phyloP scores from a whole-genome alignment of 2,329 filamentous ascomycete species.

The Exophiala dermatitidis region DNA sequence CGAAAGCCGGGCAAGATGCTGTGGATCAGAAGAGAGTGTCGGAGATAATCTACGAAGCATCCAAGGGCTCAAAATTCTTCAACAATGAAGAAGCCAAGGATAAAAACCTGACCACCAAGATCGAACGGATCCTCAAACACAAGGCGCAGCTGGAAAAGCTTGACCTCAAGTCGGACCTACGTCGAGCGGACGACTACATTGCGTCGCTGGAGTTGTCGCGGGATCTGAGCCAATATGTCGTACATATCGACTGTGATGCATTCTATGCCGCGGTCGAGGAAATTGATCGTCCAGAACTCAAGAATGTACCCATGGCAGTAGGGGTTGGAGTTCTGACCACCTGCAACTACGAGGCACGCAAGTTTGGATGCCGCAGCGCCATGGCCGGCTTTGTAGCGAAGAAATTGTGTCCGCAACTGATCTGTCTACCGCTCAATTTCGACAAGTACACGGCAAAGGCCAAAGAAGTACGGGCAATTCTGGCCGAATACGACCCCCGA shows the following conservation, averaged over 20 bases:
- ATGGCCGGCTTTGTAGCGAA: conserved; percentile 96
- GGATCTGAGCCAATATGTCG: conserved; percentile 75
- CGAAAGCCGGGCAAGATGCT: conserved; percentile 84
- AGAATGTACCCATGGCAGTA: conserved; percentile 82
- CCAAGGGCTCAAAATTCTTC: conserved; percentile 94
- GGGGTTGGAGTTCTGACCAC: conserved; percentile 65
- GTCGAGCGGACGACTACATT: conserved; percentile 73
- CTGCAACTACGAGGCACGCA: conserved; percentile 82
- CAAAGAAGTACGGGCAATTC: conserved; percentile 71
- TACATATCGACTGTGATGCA: conserved; percentile 94
- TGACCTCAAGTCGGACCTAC: conserved; percentile 65
- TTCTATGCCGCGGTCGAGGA: conserved; percentile 95
- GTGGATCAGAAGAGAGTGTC: conserved; percentile 95
- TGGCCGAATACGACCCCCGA: conserved; percentile 78
- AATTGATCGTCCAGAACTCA: conserved; percentile 74
- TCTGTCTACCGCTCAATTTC: conserved; percentile 78
- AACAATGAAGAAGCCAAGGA: conserved; percentile 80
- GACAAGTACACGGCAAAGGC: conserved; percentile 88
- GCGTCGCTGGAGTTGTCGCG: conserved; percentile 68
- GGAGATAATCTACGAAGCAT: conserved; percentile 93
- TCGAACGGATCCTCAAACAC: conserved; percentile 66
- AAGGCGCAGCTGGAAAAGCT: conserved; percentile 68
- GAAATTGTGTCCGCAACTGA: conserved; percentile 81
- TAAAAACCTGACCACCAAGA: conserved; percentile 75
- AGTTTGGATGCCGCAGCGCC: conserved; percentile 83